These are phyloP conservation scores for Scedosporium minutisporum DNA, from an alignment of 2,329 filamentous ascomycete species.

Conservation along the genomic window DNA sequence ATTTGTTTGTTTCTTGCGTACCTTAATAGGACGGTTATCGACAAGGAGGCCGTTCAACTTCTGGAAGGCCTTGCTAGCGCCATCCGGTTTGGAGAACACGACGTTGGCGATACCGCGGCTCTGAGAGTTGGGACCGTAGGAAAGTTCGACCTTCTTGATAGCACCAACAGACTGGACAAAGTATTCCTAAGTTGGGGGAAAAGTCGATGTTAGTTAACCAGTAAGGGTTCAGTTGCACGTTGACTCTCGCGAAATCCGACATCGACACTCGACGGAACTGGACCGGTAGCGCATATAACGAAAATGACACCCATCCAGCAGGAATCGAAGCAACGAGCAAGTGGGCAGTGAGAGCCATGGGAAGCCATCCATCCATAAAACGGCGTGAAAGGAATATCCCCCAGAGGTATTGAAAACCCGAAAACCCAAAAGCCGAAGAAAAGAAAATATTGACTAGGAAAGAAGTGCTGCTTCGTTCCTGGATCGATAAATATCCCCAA, in stretches of 20 bases:
- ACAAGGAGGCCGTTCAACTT: slow-evolving; percentile 83
- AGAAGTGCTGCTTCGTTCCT: neutral
- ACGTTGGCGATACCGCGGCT: slow-evolving; percentile 91
- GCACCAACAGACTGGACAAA: slow-evolving; percentile 79
- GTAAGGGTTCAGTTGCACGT: slow-evolving; percentile 13
- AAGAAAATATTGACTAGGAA: neutral
- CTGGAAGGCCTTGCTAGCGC: slow-evolving; percentile 74
- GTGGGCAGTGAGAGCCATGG: slow-evolving; percentile 2
- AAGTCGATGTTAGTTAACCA: slow-evolving; percentile 54
- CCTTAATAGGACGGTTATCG: slow-evolving; percentile 85
- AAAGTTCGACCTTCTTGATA: slow-evolving; percentile 84
- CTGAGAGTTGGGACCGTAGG: slow-evolving; percentile 83
- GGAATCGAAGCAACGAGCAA: slow-evolving; percentile 2
- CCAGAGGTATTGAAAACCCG: neutral
- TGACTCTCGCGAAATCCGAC: slow-evolving; percentile 17
- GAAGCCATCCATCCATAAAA: neutral
- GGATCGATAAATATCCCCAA: neutral
- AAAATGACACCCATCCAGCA: neutral
- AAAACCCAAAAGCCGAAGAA: neutral
- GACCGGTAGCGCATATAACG: neutral
- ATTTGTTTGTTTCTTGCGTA: slow-evolving; percentile 31
- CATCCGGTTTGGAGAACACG: slow-evolving; percentile 70
- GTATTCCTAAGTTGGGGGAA: slow-evolving; percentile 75
- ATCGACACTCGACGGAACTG: slow-evolving; percentile 22
- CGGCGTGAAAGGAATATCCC: neutral